Conservation (phyloP, 2,329 filamentous ascomycete species). For the Hymenoscyphus infarciens region DNA sequence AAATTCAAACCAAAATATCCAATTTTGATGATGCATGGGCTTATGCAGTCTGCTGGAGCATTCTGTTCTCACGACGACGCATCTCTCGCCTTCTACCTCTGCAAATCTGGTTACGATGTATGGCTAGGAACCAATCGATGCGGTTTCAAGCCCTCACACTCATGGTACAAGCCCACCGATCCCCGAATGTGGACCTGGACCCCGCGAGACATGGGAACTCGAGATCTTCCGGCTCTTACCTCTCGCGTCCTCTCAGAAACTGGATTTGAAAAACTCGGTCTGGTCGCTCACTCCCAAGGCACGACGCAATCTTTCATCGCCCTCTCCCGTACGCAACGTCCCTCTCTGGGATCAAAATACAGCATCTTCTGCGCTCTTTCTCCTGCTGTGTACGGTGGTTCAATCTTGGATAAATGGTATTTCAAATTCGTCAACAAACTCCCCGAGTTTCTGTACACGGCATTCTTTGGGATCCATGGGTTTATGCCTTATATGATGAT, state of each 20-base stretch:
- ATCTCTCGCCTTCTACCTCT: conserved; percentile 85
- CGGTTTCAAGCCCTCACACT: conserved; percentile 76
- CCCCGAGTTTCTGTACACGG: conserved; percentile 68
- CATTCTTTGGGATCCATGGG: conserved; percentile 86
- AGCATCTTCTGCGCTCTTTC: conserved; percentile 89
- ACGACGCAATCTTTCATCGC: conserved; percentile 87
- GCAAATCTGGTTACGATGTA: conserved; percentile 88
- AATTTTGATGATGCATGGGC: conserved; percentile 80
- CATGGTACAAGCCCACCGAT: conserved; percentile 65
- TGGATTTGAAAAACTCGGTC: conserved; percentile 74
- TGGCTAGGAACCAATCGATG: conserved; percentile 95
- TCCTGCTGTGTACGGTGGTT: conserved; percentile 85
- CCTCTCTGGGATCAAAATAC: conserved; percentile 76
- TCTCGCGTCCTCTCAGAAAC: conserved; percentile 79
- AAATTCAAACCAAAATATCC: conserved; percentile 53
- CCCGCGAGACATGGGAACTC: conserved; percentile 86
- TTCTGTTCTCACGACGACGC: conserved; percentile 90
- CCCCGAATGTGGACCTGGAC: conserved; percentile 98
- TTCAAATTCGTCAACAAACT: conserved; percentile 89
- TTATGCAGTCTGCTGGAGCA: conserved; percentile 82
- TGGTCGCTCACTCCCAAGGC: conserved; percentile 87
- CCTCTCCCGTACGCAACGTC: conserved; percentile 83
- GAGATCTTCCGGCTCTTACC: conserved; percentile 79
- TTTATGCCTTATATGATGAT: conserved; percentile 94
- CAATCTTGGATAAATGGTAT: conserved; percentile 79